Conservation (phyloP, 116 monocot species). For the Posidonia oceanica region DNA sequence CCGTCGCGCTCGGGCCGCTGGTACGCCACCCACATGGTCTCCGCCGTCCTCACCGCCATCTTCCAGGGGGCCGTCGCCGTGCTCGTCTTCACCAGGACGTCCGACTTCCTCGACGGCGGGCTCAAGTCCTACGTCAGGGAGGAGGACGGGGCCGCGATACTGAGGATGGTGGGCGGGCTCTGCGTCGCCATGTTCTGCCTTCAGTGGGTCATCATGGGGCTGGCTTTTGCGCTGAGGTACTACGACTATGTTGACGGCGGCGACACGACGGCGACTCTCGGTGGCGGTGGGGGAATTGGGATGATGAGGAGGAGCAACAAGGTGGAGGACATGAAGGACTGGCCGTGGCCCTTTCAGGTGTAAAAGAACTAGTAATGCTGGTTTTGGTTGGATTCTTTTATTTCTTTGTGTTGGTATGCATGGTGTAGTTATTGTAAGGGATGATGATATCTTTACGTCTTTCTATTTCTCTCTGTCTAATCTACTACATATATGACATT, state of each 20-base stretch:
- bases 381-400: too few relatives aligned
- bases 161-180: slow-evolving; percentile 51
- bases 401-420: too few relatives aligned
- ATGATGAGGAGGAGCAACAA: not conserved
- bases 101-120: slow-evolving; percentile 28
- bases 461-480: too few relatives aligned
- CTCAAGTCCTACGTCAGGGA: slow-evolving; percentile 50
- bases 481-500: too few relatives aligned
- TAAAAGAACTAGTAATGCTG: not conserved
- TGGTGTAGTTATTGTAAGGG: too few relatives aligned
- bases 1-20: slow-evolving; percentile 19
- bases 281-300: not conserved
- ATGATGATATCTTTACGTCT: too few relatives aligned
- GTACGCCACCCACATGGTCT: slow-evolving; percentile 55
- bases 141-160: slow-evolving; percentile 48
- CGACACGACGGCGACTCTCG: not conserved
- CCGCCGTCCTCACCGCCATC: slow-evolving; percentile 55
- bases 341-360: slow-evolving; percentile 43
- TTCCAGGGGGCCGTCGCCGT: slow-evolving; percentile 50
- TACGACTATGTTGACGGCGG: slow-evolving; percentile 26
- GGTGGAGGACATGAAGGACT: slow-evolving; percentile 17
- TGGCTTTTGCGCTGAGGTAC: slow-evolving; percentile 51
- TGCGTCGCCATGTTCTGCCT: slow-evolving; percentile 42
- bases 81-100: slow-evolving; percentile 35
- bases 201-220: slow-evolving; percentile 47